phyloP scores from a whole-genome alignment of 1,139 yeast genomes.

The Meyerozyma smithsonii region DNA sequence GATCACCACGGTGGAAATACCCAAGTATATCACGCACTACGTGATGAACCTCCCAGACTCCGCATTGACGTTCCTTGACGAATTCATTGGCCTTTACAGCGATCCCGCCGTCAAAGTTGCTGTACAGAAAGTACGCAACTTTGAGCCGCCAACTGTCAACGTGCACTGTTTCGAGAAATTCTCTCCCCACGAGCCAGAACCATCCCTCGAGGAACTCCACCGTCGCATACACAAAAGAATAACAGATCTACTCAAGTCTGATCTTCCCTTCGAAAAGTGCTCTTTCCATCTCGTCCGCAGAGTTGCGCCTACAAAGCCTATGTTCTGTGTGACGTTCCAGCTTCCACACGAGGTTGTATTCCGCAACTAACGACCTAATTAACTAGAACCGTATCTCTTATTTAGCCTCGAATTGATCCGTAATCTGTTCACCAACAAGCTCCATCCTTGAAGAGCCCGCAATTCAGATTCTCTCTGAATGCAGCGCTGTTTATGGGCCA shows the following conservation, averaged over 20 bases:
- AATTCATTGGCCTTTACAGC: conserved; percentile 65
- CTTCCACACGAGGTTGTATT: conserved; percentile 20
- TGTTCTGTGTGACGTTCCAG: conserved; percentile 82
- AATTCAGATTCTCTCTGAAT: background rate
- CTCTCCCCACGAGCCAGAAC: conserved; percentile 66
- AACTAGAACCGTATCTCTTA: background rate
- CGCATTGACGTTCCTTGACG: conserved; percentile 80
- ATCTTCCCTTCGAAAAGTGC: conserved; percentile 67
- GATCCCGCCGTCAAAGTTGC: conserved; percentile 31
- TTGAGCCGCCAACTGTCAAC: conserved; percentile 68
- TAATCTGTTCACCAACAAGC: background rate
- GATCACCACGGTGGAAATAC: conserved; percentile 39
- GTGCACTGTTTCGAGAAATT: conserved; percentile 93
- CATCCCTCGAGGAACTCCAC: conserved; percentile 60
- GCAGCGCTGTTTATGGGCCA: background rate
- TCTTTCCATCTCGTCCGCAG: conserved; percentile 48
- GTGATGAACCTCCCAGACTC: conserved; percentile 96
- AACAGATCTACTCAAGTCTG: conserved; percentile 45
- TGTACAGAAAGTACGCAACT: conserved; percentile 34
- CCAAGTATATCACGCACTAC: conserved; percentile 61
- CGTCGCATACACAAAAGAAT: conserved; percentile 59
- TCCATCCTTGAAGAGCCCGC: background rate
- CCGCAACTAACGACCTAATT: background rate
- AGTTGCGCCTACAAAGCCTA: conserved; percentile 74
- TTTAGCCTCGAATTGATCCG: background rate